Conservation (phyloP, 2,329 filamentous ascomycete genomes). For the Paecilomyces fulvus region DNA sequence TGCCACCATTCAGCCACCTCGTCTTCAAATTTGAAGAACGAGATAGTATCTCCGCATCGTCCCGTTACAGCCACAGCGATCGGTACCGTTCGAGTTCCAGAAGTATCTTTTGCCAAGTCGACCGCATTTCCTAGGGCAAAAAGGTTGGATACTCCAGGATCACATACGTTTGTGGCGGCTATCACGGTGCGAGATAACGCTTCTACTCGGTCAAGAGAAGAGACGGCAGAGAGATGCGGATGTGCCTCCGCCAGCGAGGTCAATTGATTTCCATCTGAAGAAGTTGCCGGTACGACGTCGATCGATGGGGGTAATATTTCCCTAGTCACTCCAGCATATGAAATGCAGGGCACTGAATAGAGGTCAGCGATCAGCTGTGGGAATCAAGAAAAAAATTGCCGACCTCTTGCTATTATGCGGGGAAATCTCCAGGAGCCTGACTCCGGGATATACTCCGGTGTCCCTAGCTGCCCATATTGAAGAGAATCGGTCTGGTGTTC, state of each 20-base stretch:
- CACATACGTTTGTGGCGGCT: slow-evolving; percentile 19
- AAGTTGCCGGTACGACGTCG: neutral
- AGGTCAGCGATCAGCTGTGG: slow-evolving; percentile 1
- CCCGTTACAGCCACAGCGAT: slow-evolving; percentile 35
- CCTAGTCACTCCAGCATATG: slow-evolving; percentile 23
- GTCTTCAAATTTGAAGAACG: slow-evolving; percentile 31
- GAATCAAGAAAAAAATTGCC: slow-evolving; percentile 1
- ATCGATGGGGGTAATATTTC: slow-evolving; percentile 17
- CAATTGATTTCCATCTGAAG: slow-evolving; percentile 9
- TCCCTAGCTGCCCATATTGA: slow-evolving; percentile 51
- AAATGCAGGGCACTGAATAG: slow-evolving; percentile 14
- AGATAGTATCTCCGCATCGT: slow-evolving; percentile 39
- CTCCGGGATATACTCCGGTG: slow-evolving; percentile 41
- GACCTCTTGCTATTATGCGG: slow-evolving; percentile 26
- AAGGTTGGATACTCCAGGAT: slow-evolving; percentile 31
- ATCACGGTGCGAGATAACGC: slow-evolving; percentile 24
- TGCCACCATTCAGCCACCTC: slow-evolving; percentile 16
- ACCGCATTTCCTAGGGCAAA: slow-evolving; percentile 44
- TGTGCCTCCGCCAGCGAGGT: slow-evolving; percentile 18
- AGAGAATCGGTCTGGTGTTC: slow-evolving; percentile 42
- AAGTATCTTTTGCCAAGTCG: slow-evolving; percentile 22
- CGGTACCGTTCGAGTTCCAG: slow-evolving; percentile 19
- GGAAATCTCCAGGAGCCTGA: slow-evolving; percentile 42
- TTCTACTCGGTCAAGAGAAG: slow-evolving; percentile 22
- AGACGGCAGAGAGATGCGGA: slow-evolving; percentile 29